A percentile compares a stretch with the other conserved stretches of the same genome.
phyloP scores from a whole-genome alignment of 768 basidiomycete genomes.

The Collybia sordida region DNA sequence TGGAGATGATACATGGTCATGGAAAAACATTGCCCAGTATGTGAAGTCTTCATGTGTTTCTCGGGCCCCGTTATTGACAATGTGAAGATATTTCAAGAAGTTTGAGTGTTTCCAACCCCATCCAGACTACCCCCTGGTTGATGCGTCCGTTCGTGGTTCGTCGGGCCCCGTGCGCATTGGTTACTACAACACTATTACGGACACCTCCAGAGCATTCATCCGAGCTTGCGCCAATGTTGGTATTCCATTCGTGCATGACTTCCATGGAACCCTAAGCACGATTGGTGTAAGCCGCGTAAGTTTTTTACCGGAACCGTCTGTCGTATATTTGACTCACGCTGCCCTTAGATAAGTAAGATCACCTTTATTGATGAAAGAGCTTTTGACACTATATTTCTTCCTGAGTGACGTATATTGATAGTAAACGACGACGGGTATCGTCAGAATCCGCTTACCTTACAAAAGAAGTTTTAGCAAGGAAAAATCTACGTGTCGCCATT shows the following conservation, averaged over 20 bases:
- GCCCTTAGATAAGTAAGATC: conserved; percentile 42
- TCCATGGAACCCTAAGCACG: conserved; percentile 58
- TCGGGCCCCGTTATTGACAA: conserved; percentile 8
- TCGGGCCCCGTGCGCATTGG: conserved; percentile 62
- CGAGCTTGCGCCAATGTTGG: conserved; percentile 52
- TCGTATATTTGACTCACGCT: not conserved
- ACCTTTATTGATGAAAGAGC: not conserved
- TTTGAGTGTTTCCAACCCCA: conserved; percentile 62
- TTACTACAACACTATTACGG: conserved; percentile 48
- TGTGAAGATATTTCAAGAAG: conserved; percentile 61
- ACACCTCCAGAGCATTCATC: conserved; percentile 51
- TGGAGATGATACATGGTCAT: conserved; percentile 63
- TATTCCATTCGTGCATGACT: conserved; percentile 60
- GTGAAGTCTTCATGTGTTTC: not conserved
- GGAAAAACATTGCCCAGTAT: conserved; percentile 51
- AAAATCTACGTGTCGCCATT: conserved; percentile 63
- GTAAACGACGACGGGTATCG: conserved; percentile 53
- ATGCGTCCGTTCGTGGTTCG: conserved; percentile 45
- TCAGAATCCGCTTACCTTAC: conserved; percentile 71
- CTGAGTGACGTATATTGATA: conserved; percentile 67
- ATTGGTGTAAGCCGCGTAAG: conserved; percentile 62
- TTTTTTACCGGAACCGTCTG: not conserved
- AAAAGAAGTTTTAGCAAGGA: conserved; percentile 56
- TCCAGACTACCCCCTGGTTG: conserved; percentile 49
- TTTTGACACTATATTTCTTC: not conserved